A percentile compares a stretch with the other conserved stretches of the same genome.
Evolutionary conservation across 768 basidiomycete species (phyloP).

Genomic region (Lyophyllum decastes): DNA sequence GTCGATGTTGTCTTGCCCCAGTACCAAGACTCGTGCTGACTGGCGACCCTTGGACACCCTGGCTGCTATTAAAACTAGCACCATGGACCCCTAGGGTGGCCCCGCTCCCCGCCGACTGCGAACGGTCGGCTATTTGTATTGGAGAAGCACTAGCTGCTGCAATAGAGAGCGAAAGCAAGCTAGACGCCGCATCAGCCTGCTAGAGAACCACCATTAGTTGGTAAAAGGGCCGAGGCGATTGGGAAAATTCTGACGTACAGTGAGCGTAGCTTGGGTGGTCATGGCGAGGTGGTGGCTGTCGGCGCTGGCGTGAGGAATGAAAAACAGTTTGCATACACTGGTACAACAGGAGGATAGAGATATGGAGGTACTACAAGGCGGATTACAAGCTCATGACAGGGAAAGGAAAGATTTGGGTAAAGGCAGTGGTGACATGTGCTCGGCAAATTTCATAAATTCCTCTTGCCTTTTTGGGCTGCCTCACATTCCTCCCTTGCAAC

Average conservation of each 20-base stretch:
- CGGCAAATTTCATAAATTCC: conserved; percentile 20
- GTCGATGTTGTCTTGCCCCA: conserved; percentile 57
- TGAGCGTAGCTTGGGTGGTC: conserved; percentile 14
- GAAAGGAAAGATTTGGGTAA: conserved; percentile 19
- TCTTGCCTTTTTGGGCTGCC: conserved; percentile 21
- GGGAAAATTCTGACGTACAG: conserved; percentile 22
- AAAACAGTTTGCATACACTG: conserved; percentile 20
- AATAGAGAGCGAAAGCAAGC: conserved; percentile 70
- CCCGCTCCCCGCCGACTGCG: conserved; percentile 10
- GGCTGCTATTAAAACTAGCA: conserved; percentile 11
- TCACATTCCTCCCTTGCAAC: conserved; percentile 6
- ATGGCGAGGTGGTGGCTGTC: conserved; percentile 13
- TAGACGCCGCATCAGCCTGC: conserved; percentile 49
- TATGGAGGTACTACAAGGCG: conserved; percentile 11
- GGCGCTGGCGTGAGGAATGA: conserved; percentile 11
- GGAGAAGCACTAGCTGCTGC: conserved; percentile 55
- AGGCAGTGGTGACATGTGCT: conserved; percentile 21
- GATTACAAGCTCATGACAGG: conserved; percentile 28
- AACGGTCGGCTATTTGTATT: conserved; percentile 30
- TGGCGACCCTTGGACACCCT: conserved; percentile 22
- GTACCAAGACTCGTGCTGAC: conserved; percentile 27
- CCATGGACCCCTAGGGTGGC: conserved; percentile 10
- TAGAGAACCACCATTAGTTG: conserved; percentile 18
- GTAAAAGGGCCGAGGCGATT: conserved; percentile 7
- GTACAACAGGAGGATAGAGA: conserved; percentile 14